These are phyloP conservation scores for Mycosphaerella arachidis DNA, from an alignment of 2,329 filamentous ascomycete species.

Conservation along the genomic window DNA sequence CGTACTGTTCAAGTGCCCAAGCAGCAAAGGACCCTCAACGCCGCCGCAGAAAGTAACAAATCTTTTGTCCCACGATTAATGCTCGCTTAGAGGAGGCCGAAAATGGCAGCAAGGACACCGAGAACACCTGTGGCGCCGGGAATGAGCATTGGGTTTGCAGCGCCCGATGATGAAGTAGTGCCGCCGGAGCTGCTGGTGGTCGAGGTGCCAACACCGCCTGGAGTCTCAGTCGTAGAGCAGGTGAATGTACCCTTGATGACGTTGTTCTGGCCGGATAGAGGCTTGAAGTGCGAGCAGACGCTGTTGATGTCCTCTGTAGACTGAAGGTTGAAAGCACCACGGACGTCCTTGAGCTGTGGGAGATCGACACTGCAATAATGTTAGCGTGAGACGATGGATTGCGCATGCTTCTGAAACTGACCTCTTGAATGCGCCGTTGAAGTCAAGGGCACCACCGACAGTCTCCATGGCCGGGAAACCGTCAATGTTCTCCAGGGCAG, in stretches of 20 bases:
- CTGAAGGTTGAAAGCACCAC: slow-evolving; percentile 50
- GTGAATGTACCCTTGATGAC: slow-evolving; percentile 42
- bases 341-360: slow-evolving; percentile 48
- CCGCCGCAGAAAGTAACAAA: slow-evolving; percentile 20
- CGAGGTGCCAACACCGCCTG: slow-evolving; percentile 33
- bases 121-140: slow-evolving; percentile 42
- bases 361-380: slow-evolving; percentile 59
- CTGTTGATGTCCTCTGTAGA: slow-evolving; percentile 40
- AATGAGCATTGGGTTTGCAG: slow-evolving; percentile 40
- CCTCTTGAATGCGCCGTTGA: slow-evolving; percentile 79
- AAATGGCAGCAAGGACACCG: slow-evolving; percentile 46
- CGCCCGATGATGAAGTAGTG: slow-evolving; percentile 29
- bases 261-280: slow-evolving; percentile 37
- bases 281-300: slow-evolving; percentile 41
- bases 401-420: slow-evolving; percentile 51
- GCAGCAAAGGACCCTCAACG: slow-evolving; percentile 16
- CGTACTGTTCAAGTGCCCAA: slow-evolving; percentile 22
- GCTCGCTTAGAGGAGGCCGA: slow-evolving; percentile 41
- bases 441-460: slow-evolving; percentile 75
- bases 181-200: slow-evolving; percentile 26
- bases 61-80: slow-evolving; percentile 7
- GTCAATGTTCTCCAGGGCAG: slow-evolving; percentile 59
- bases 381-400: slow-evolving; percentile 27
- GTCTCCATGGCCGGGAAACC: slow-evolving; percentile 64
- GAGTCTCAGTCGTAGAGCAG: slow-evolving; percentile 37